These are phyloP conservation scores for Comarum palustre DNA, from an alignment of 306 rosid genomes.

Conservation along the genomic window DNA sequence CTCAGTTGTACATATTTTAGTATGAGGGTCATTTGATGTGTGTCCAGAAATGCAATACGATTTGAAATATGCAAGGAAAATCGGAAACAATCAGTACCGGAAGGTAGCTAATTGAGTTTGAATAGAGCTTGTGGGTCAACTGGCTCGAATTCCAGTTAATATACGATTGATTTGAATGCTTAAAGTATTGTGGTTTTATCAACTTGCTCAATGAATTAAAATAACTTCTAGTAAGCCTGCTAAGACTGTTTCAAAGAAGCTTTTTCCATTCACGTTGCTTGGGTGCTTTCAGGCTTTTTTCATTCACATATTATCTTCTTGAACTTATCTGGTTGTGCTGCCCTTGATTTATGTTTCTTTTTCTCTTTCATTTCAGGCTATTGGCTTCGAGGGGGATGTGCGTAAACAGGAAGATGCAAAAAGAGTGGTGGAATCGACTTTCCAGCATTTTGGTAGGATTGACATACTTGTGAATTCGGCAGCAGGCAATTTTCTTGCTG, in stretches of 20 bases:
- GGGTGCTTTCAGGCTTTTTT: neutral
- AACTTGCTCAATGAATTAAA: neutral
- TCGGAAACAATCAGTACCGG: neutral
- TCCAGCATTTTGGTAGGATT: constrained; percentile 63
- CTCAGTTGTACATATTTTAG: neutral
- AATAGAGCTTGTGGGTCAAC: neutral
- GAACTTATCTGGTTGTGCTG: neutral
- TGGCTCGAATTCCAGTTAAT: neutral
- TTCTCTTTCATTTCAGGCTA: constrained; percentile 41
- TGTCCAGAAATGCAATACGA: neutral
- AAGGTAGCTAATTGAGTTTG: neutral
- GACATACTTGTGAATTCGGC: constrained; percentile 90
- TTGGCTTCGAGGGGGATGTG: constrained; percentile 83
- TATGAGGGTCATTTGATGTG: neutral
- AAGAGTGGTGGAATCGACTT: constrained; percentile 64
- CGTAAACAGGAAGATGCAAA: constrained; percentile 82
- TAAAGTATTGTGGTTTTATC: neutral
- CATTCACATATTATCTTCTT: neutral
- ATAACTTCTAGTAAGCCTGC: neutral
- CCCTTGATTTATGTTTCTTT: neutral
- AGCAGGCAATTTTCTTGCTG: constrained; percentile 77
- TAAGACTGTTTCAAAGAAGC: neutral
- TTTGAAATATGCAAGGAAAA: neutral
- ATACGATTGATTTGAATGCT: neutral
- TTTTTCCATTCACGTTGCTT: neutral